Percentiles rank a stretch among this genome's conserved stretches.
These are phyloP conservation scores for Dictyostelium purpureum DNA, from an alignment of 78 protist genomes.

Conservation along the genomic window DNA sequence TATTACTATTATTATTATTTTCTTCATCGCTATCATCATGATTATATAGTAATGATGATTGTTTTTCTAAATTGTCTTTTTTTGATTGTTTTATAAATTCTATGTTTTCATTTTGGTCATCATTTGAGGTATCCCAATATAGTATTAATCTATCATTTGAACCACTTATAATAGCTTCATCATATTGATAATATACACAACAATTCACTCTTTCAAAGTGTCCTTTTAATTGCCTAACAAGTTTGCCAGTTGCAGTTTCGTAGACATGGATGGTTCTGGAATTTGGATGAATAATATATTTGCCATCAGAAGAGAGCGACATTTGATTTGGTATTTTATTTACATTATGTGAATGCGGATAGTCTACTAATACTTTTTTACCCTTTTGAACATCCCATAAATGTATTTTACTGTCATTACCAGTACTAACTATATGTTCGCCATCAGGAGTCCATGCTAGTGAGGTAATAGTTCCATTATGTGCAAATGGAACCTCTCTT, in stretches of 20 bases:
- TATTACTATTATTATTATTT: not conserved
- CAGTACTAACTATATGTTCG: slow-evolving; percentile 9
- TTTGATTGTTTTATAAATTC: slow-evolving; percentile 7
- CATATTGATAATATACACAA: slow-evolving; percentile 34
- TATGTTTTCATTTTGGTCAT: slow-evolving; percentile 8
- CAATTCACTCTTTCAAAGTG: slow-evolving; percentile 66
- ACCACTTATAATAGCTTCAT: slow-evolving; percentile 12
- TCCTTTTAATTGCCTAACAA: slow-evolving; percentile 35
- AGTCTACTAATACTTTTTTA: slow-evolving; percentile 12
- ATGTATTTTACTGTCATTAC: slow-evolving; percentile 41
- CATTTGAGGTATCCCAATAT: slow-evolving; percentile 37
- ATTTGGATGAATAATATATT: slow-evolving; percentile 54
- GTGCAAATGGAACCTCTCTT: slow-evolving; percentile 51
- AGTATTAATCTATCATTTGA: slow-evolving; percentile 35
- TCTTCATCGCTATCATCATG: not conserved
- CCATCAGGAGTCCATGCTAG: slow-evolving; percentile 57
- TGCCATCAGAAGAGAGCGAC: slow-evolving; percentile 18
- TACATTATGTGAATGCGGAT: not conserved
- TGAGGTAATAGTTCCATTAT: slow-evolving; percentile 46
- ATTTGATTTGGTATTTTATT: slow-evolving; percentile 50
- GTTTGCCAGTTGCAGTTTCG: slow-evolving; percentile 6
- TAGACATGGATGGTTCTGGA: slow-evolving; percentile 39
- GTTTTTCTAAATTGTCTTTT: not conserved
- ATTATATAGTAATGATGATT: not conserved
- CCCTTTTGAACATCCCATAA: slow-evolving; percentile 40